Conservation (phyloP, 2,329 filamentous ascomycete genomes). For the Colletotrichum limetticola region DNA sequence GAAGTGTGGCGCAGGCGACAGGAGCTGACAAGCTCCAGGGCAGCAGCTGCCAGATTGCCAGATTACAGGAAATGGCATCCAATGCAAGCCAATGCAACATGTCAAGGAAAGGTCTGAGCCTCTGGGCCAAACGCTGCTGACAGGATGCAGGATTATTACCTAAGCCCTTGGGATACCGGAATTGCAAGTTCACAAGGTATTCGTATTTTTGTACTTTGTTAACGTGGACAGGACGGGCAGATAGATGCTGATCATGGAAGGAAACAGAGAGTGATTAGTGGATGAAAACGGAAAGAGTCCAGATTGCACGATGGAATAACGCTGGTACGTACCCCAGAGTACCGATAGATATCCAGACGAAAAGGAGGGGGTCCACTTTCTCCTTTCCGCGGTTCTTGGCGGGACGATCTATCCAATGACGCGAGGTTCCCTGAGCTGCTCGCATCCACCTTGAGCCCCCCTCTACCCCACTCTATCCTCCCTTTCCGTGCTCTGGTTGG, state of each 20-base stretch:
- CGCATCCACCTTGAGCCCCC: background rate
- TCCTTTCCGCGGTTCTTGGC: conserved; percentile 33
- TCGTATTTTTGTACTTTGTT: too few relatives aligned
- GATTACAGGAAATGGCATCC: background rate
- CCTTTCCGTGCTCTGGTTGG: conserved; percentile 18
- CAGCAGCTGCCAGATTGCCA: background rate
- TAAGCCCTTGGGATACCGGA: too few relatives aligned
- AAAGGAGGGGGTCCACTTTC: conserved; percentile 22
- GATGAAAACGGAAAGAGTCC: background rate
- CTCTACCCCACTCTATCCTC: background rate
- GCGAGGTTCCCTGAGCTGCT: background rate
- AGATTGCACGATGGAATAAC: background rate
- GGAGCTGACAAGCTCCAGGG: conserved; percentile 4
- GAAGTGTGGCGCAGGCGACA: conserved; percentile 14
- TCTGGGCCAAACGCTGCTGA: background rate
- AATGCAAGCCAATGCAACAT: background rate
- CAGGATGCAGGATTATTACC: background rate
- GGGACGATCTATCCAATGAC: conserved; percentile 22
- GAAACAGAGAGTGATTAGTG: background rate
- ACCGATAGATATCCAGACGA: background rate
- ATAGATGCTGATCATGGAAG: too few relatives aligned
- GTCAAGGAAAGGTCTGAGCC: too few relatives aligned
- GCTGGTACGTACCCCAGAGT: background rate
- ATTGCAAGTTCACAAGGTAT: too few relatives aligned
- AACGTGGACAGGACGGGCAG: too few relatives aligned